Base-by-base conservation (phyloP, 1,284 basidiomycete genomes). In the Lentinus polychrous region DNA sequence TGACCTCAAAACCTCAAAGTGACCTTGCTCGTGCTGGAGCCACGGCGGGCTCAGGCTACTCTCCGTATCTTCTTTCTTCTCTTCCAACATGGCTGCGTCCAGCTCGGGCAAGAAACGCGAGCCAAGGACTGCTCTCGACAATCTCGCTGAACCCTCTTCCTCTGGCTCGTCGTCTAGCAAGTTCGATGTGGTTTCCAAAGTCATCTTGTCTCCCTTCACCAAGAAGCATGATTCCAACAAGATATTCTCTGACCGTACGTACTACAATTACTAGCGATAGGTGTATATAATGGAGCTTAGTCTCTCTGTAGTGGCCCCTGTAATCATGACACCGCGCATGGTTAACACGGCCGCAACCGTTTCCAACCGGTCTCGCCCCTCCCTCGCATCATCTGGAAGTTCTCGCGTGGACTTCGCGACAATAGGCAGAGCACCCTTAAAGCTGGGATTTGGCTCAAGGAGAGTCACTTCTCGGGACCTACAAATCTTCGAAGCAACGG, bases 251-350 rank as follows among this genome's bases (percentile, higher is more conserved):
- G 84, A 87, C 62, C 70, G 86, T 90, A 67, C 59, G 85, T 70
- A 27, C 50, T 20, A 23, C 20, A 23, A n/a, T 10, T 31, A 37
- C 18, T 24, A 7, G 18, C 12, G 40, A 6, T 36, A 18, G 31
- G 27, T 8, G 22, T 22, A 44, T 10, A 27, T n/a, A 45, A 14
- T 46, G 17, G 48, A 53, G 47, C 44, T 48, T 48, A 48, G 47
- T 45, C 39, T 45, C 35, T 55, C 10, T n/a, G n/a, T 62, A 94
- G 91, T 94, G 60, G 90, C 91, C 3, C 91, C 91, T 10, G 81
- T 84, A 51, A 85, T 94, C 58, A 92, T 94, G 91, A 91, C 91
- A 3, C 87, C 90, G 18, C 75, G 81, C 53, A 85, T 91, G 76
- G 76, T 91, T 48, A 79, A 76, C 46, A 75, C 76, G 37, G 76